Evolutionary conservation across 306 rosid species (phyloP), one percentile per base, ranked within the genome.

Genomic region (Abrus precatorius): DNA sequence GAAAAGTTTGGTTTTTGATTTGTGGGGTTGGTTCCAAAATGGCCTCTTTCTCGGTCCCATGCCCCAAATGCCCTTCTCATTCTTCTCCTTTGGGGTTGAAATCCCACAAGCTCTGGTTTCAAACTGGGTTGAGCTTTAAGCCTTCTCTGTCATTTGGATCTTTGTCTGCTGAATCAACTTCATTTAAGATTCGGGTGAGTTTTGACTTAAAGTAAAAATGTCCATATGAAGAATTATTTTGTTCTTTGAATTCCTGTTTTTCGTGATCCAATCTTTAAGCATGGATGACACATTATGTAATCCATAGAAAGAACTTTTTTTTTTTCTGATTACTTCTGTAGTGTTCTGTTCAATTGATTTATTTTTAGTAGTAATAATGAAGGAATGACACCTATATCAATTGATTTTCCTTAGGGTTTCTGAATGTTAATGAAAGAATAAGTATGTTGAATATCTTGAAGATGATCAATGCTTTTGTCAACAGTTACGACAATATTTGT

Each of bases 11-110:
- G 69, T 41, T 53, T 79, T 74, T 72, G 6, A 62, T 30, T 81
- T 59, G 81, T 76, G 74, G 82, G 80, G 55, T 82, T 62, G 70
- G 74, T 82, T 69, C 79, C 59, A 77, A 13, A 69, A 91, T 91
- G 95, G 91, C 89, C 4, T 84, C 93, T 62, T 89, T 86, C 47
- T 72, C 93, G 9, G 86, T 89, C 48, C 95, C 93, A 7, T 89
- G 93, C 82, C 85, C 93, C 70, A 91, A 91, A 62, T 75, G 83
- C 73, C 75, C 77, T 71, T 38, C 82, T 65, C 54, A 74, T 72
- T 66, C 86, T 73, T 36, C 82, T 2, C 74, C 43, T 60, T 65
- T 86, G 55, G 87, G 87, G 9, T 71, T 83, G 75, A 70, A 78
- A 10, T 72, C 85, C 3, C 84, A 56, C 6, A 80, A 68, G 82